Percentiles rank a stretch among this genome's conserved stretches.
Evolutionary conservation across 2,329 filamentous ascomycete genomes (phyloP).

Genomic region (Hypocreales sp.): DNA sequence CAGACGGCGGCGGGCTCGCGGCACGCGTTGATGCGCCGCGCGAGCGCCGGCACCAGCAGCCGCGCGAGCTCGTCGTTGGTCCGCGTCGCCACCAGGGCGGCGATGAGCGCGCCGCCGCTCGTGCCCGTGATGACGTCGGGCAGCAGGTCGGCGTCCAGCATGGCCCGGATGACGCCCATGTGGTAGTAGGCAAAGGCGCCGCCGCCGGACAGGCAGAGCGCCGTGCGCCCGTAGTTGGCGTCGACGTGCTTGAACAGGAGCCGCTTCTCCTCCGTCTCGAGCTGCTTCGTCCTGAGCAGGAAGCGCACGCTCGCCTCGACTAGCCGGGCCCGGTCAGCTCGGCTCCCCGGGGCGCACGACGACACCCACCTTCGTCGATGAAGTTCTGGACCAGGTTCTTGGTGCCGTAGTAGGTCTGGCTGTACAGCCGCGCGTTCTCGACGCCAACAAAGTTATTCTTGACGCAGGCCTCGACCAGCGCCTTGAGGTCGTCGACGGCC

Average conservation of each 20-base stretch:
- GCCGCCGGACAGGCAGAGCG: slow-evolving; percentile 82
- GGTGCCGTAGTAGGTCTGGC: slow-evolving; percentile 95
- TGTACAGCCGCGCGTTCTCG: slow-evolving; percentile 89
- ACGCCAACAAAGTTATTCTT: slow-evolving; percentile 97
- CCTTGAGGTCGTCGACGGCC: slow-evolving; percentile 60
- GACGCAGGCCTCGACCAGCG: slow-evolving; percentile 73
- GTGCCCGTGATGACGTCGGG: slow-evolving; percentile 95
- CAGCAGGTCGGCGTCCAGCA: slow-evolving; percentile 71
- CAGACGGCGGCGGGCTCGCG: slow-evolving; percentile 63
- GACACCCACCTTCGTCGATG: slow-evolving; percentile 55
- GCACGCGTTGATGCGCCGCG: slow-evolving; percentile 71
- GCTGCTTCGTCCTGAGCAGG: slow-evolving; percentile 49
- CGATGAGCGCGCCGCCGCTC: slow-evolving; percentile 82
- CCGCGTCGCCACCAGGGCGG: slow-evolving; percentile 71
- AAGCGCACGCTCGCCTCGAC: slow-evolving; percentile 53
- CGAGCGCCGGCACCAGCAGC: slow-evolving; percentile 75
- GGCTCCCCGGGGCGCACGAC: no score
- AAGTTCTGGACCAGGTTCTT: slow-evolving; percentile 87
- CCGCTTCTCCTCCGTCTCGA: slow-evolving; percentile 60
- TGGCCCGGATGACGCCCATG: slow-evolving; percentile 78
- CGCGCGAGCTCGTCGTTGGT: slow-evolving; percentile 83
- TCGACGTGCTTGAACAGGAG: slow-evolving; percentile 74
- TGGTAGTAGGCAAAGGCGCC: slow-evolving; percentile 96
- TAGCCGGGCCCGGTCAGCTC: slow-evolving; percentile 11
- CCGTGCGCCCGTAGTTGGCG: slow-evolving; percentile 84